These are phyloP conservation scores for Suhomyces kunorum DNA, from an alignment of 1,139 yeast species.

Conservation along the genomic window DNA sequence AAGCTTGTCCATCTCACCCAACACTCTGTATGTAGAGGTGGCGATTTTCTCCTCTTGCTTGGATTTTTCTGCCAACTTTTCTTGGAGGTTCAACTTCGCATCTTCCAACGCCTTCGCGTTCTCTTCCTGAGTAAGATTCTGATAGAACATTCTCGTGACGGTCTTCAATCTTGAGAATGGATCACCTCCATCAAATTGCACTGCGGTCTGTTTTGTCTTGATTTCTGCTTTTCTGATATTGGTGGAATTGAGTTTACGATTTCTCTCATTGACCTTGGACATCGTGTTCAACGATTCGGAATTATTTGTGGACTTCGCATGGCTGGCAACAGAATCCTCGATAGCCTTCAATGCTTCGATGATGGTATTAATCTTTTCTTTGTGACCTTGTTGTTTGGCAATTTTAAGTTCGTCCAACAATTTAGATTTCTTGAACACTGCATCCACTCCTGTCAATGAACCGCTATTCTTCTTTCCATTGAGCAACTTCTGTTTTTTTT, in stretches of 20 bases:
- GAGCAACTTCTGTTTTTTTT: constrained; percentile 61
- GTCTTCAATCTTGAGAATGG: constrained; percentile 92
- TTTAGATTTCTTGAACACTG: constrained; percentile 74
- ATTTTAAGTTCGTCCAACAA: constrained; percentile 74
- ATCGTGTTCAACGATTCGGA: constrained; percentile 38
- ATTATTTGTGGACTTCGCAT: constrained; percentile 23
- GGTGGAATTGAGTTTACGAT: constrained; percentile 76
- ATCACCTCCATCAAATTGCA: constrained; percentile 56
- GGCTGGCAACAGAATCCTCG: constrained; percentile 33
- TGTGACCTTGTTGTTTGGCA: constrained; percentile 64
- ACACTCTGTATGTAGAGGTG: constrained; percentile 42
- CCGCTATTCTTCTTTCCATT: constrained; percentile 54
- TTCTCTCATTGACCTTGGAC: constrained; percentile 74
- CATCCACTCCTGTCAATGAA: constrained; percentile 52
- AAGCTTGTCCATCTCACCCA: constrained; percentile 48
- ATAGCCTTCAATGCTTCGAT: constrained; percentile 46
- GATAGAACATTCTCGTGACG: constrained; percentile 78
- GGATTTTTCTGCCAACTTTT: constrained; percentile 38
- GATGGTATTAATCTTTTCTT: constrained; percentile 53
- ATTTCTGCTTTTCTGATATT: constrained; percentile 80
- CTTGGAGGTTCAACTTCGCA: constrained; percentile 39
- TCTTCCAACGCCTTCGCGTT: constrained; percentile 47
- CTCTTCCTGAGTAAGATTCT: constrained; percentile 46
- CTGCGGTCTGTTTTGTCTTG: constrained; percentile 52
- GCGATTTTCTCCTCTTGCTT: constrained; percentile 45